Evolutionary conservation across 306 rosid species (phyloP).

Genomic region (Castanopsis chinensis): DNA sequence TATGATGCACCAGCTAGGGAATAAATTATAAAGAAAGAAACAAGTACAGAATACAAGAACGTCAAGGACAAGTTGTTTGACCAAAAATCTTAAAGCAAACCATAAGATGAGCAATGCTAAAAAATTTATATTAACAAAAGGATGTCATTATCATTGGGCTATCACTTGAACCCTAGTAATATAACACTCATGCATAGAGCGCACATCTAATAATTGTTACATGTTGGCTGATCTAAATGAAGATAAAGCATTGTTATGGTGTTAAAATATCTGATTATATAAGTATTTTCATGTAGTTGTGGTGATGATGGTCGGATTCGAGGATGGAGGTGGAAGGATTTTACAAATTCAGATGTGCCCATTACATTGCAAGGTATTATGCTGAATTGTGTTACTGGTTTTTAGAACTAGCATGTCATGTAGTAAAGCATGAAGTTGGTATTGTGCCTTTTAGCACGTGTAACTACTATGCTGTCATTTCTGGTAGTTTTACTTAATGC

Average conservation of each 20-base stretch:
- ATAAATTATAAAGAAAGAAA: background rate
- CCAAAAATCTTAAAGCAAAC: background rate
- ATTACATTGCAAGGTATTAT: slow-evolving; percentile 51
- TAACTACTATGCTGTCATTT: background rate
- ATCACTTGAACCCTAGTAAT: background rate
- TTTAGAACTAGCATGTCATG: background rate
- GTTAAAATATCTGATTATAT: slow-evolving; percentile 11
- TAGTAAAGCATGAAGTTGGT: background rate
- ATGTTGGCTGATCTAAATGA: background rate
- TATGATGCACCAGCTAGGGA: no score
- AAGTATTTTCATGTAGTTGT: slow-evolving; percentile 48
- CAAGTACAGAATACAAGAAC: background rate
- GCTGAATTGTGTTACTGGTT: slow-evolving; percentile 5
- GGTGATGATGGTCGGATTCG: slow-evolving; percentile 91
- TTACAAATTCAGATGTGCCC: slow-evolving; percentile 39
- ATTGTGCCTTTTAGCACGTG: background rate
- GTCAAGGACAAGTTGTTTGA: background rate
- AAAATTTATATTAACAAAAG: background rate
- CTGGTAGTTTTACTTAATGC: background rate
- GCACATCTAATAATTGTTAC: background rate
- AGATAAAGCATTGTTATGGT: background rate
- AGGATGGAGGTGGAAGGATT: slow-evolving; percentile 89
- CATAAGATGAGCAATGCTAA: background rate
- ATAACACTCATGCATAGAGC: background rate
- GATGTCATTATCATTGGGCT: no score